phyloP scores from a whole-genome alignment of 2,329 filamentous ascomycete genomes.

The Exophiala bonariae region DNA sequence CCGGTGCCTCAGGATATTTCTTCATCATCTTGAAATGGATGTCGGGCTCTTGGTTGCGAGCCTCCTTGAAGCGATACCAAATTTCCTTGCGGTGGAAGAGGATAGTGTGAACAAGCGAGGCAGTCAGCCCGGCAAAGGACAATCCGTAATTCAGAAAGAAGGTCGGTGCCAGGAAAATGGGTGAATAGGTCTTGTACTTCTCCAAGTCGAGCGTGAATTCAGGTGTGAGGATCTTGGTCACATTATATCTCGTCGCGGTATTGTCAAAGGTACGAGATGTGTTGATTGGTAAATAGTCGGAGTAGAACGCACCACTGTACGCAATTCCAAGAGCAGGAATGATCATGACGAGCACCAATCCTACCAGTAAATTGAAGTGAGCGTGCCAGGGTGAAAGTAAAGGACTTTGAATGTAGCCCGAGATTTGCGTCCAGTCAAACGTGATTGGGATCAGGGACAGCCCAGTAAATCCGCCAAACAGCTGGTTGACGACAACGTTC shows the following conservation, averaged over 20 bases:
- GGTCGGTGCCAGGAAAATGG: constrained; percentile 63
- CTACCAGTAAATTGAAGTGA: constrained; percentile 35
- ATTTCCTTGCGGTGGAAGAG: constrained; percentile 41
- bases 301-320: constrained; percentile 34
- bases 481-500: constrained; percentile 45
- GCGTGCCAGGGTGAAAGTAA: constrained; percentile 34
- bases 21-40: constrained; percentile 47
- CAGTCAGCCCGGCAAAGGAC: constrained; percentile 66
- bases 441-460: constrained; percentile 69
- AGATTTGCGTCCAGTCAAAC: constrained; percentile 32
- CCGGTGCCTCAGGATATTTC: constrained; percentile 41
- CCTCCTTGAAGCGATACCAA: constrained; percentile 36
- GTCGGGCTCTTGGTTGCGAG: constrained; percentile 43
- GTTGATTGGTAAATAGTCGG: constrained; percentile 37
- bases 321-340: constrained; percentile 35
- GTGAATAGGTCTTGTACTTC: constrained; percentile 61
- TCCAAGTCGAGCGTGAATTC: constrained; percentile 34
- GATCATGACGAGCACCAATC: constrained; percentile 33
- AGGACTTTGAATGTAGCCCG: constrained; percentile 31
- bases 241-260: constrained; percentile 35
- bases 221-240: constrained; percentile 32
- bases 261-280: constrained; percentile 37
- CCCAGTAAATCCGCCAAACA: constrained; percentile 57
- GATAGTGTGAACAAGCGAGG: constrained; percentile 46
- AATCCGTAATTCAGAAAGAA: constrained; percentile 59